Percentiles rank a stretch among this genome's conserved stretches.
phyloP scores from a whole-genome alignment of 768 basidiomycete genomes.

The Boletus rex-veris region DNA sequence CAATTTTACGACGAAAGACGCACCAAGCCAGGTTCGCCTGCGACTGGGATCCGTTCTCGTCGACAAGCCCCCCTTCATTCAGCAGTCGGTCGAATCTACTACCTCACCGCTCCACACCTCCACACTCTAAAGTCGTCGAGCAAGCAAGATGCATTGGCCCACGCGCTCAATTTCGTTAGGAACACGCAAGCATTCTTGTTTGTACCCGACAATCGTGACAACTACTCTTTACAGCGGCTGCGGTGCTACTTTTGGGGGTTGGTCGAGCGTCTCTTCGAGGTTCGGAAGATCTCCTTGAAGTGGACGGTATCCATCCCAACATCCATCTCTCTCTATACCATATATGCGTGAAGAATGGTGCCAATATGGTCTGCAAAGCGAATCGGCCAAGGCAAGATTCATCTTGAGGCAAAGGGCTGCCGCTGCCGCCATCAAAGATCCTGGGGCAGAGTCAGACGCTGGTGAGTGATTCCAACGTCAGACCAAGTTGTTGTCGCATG shows the following conservation, averaged over 20 bases:
- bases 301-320: slow-evolving; percentile 68
- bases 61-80: slow-evolving; percentile 79
- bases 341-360: slow-evolving; percentile 94
- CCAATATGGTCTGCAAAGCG: slow-evolving; percentile 72
- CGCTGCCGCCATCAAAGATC: slow-evolving; percentile 50
- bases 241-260: slow-evolving; percentile 90
- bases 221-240: slow-evolving; percentile 72
- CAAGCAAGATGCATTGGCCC: slow-evolving; percentile 68
- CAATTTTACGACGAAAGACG: slow-evolving; percentile 75
- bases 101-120: slow-evolving; percentile 74
- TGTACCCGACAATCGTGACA: slow-evolving; percentile 67
- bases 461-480: slow-evolving; percentile 66
- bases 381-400: slow-evolving; percentile 66
- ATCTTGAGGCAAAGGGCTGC: slow-evolving; percentile 68
- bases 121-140: slow-evolving; percentile 66
- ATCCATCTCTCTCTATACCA: slow-evolving; percentile 78
- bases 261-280: slow-evolving; percentile 84
- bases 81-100: slow-evolving; percentile 85
- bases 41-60: slow-evolving; percentile 54
- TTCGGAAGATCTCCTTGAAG: slow-evolving; percentile 62
- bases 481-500: slow-evolving; percentile 67
- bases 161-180: slow-evolving; percentile 83
- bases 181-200: slow-evolving; percentile 79
- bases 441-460: slow-evolving; percentile 48
- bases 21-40: slow-evolving; percentile 43